Percentiles rank a stretch among this genome's conserved stretches.
phyloP scores from a whole-genome alignment of 371 early-diverging fungal genomes.

The Dichotomocladium elegans region DNA sequence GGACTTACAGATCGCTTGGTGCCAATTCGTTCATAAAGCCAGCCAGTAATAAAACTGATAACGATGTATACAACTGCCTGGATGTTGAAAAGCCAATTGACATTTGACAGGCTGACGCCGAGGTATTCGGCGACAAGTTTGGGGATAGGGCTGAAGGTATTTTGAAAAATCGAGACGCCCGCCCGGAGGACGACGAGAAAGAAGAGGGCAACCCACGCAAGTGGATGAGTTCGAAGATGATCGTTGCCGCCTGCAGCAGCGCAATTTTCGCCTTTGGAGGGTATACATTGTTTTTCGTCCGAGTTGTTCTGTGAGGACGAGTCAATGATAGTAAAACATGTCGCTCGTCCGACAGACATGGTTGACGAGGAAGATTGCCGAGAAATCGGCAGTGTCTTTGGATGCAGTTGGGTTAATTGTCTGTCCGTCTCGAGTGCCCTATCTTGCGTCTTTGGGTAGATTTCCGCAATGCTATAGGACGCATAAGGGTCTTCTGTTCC shows the following conservation, averaged over 20 bases:
- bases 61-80: constrained; percentile 47
- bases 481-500: too few species aligned
- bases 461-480: not conserved
- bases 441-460: not conserved
- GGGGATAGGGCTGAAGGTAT: constrained; percentile 42
- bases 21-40: constrained; percentile 44
- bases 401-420: not conserved
- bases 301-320: not conserved
- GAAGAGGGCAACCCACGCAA: constrained; percentile 35
- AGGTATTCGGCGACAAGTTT: constrained; percentile 31
- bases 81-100: constrained; percentile 45
- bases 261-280: not conserved
- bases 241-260: not conserved
- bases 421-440: too few species aligned
- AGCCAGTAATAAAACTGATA: constrained; percentile 45
- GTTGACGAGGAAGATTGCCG: constrained; percentile 1
- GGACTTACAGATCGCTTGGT: constrained; percentile 39
- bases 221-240: constrained; percentile 21
- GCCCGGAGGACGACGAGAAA: constrained; percentile 29
- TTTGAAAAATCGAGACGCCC: constrained; percentile 31
- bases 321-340: not conserved
- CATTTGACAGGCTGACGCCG: constrained; percentile 20
- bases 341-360: not conserved
- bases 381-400: not conserved
- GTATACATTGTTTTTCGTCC: constrained; percentile 2